Conservation (phyloP, 208 protist species). For the Crithidia bombi region DNA sequence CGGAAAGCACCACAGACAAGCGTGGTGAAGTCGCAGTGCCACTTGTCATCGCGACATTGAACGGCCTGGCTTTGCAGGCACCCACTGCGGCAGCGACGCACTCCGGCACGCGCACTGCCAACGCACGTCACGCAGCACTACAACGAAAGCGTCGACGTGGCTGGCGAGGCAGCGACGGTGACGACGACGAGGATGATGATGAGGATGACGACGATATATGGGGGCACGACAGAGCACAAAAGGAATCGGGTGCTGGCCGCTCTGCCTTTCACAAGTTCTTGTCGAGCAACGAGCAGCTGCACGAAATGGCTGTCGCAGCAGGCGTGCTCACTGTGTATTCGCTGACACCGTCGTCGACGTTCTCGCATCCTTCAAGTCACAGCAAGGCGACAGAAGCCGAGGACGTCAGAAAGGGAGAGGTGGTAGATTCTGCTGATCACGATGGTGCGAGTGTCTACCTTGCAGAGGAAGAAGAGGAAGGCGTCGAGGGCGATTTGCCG, state of each 20-base stretch:
- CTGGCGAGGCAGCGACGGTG: neutral
- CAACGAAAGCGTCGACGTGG: neutral
- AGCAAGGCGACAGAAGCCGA: too few species aligned
- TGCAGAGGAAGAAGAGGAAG: too few species aligned
- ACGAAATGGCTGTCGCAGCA: constrained; percentile 19
- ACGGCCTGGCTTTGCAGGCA: neutral
- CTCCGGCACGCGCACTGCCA: too few species aligned
- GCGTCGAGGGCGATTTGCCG: too few species aligned
- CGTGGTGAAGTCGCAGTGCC: too few species aligned
- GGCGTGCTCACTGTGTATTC: constrained; percentile 16
- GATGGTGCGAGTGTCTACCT: too few species aligned
- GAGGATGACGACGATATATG: neutral
- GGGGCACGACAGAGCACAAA: neutral
- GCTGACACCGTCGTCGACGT: neutral
- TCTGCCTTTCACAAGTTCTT: constrained; percentile 9
- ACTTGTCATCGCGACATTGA: constrained; percentile 2
- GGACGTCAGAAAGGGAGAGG: too few species aligned
- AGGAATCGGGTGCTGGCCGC: neutral
- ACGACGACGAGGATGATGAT: neutral
- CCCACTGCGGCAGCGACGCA: neutral
- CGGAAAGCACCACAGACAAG: too few species aligned
- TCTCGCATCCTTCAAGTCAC: neutral
- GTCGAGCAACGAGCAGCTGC: neutral
- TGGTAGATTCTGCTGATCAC: too few species aligned
- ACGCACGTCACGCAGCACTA: neutral